Evolutionary conservation across 2,329 filamentous ascomycete genomes (phyloP).

Genomic region (Aspergillaceae sp.): DNA sequence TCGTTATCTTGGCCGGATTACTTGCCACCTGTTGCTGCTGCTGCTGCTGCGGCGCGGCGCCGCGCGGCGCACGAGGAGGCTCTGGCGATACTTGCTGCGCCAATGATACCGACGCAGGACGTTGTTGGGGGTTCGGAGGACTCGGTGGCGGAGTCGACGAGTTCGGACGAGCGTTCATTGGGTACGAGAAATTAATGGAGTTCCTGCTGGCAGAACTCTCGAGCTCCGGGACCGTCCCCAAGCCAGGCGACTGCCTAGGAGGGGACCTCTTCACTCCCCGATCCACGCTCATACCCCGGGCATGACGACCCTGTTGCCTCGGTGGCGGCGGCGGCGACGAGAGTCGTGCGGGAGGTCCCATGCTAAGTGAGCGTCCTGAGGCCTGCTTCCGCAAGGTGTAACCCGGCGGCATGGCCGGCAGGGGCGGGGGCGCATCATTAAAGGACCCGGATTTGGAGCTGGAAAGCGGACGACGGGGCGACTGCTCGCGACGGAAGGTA

Average conservation of each 20-base stretch:
- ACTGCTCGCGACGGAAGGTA: conserved; percentile 75
- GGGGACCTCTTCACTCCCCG: conserved; percentile 8
- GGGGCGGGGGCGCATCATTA: conserved; percentile 51
- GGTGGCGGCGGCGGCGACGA: conserved; percentile 35
- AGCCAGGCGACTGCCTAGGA: neutral
- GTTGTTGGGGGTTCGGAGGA: conserved; percentile 8
- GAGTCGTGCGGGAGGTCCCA: conserved; percentile 43
- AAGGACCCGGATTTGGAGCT: conserved; percentile 33
- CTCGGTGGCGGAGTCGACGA: conserved; percentile 26
- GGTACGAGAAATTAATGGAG: conserved; percentile 44
- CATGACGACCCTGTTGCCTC: conserved; percentile 21
- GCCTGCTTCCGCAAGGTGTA: conserved; percentile 22
- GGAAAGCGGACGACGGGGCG: conserved; percentile 42
- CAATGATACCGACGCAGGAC: conserved; percentile 7
- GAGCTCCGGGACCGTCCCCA: conserved; percentile 26
- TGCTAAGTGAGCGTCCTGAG: conserved; percentile 40
- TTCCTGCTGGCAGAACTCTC: conserved; percentile 34
- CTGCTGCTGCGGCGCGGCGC: neutral
- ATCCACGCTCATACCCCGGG: conserved; percentile 29
- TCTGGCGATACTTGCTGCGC: conserved; percentile 15
- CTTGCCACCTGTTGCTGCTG: too few species aligned
- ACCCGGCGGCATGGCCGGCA: conserved; percentile 61
- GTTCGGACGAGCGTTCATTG: conserved; percentile 32
- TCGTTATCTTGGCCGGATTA: too few species aligned
- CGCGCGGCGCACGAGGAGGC: conserved; percentile 12